A percentile compares a stretch with the other conserved stretches of the same genome.
These are phyloP conservation scores for Trifolium subterraneum DNA, from an alignment of 306 rosid species.

Conservation along the genomic window DNA sequence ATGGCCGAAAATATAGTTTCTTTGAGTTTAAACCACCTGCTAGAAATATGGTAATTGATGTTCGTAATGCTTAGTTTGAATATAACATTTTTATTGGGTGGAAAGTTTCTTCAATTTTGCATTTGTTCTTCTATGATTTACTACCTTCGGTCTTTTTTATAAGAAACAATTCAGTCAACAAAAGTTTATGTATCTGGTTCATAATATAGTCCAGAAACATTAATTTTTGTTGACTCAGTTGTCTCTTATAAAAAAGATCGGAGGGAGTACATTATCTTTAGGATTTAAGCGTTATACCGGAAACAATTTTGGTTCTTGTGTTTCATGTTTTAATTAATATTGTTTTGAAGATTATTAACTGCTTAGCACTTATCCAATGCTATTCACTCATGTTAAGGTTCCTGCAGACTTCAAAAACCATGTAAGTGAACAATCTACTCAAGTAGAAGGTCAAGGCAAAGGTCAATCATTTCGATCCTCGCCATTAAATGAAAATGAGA, in stretches of 20 bases:
- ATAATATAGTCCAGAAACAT: too few species aligned
- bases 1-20: conserved; percentile 64
- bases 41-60: conserved; percentile 66
- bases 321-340: conserved; percentile 33
- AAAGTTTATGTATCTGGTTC: too few species aligned
- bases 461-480: conserved; percentile 58
- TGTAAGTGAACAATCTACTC: conserved; percentile 58
- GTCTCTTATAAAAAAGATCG: too few species aligned
- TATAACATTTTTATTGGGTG: conserved; percentile 1
- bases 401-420: conserved; percentile 63
- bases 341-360: conserved; percentile 24
- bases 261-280: too few species aligned
- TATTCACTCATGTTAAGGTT: conserved; percentile 72
- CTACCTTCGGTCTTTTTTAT: too few species aligned
- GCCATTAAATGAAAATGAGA: conserved; percentile 66
- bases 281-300: too few species aligned
- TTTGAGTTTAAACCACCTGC: conserved; percentile 75
- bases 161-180: too few species aligned
- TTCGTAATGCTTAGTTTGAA: conserved; percentile 14
- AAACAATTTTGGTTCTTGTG: conserved; percentile 30
- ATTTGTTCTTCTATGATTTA: too few species aligned
- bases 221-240: too few species aligned
- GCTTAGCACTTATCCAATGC: conserved; percentile 51
- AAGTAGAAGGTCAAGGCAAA: conserved; percentile 59
- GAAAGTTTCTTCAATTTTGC: too few species aligned